Conservation (phyloP, 176 grass and related monocot species). For the Poa annua region DNA sequence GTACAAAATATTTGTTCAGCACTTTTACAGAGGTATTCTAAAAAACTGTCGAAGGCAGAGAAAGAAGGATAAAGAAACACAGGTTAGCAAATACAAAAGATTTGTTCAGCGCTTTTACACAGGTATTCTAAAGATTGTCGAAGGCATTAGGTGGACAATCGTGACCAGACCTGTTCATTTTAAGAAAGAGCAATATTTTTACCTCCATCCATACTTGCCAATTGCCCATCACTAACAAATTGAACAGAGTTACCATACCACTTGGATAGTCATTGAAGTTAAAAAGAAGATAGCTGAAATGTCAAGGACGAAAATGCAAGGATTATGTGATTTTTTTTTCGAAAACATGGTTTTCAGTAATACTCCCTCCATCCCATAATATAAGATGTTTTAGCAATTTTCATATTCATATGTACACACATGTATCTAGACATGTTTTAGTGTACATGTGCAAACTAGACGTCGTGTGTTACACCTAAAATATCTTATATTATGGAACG, state of each 20-base stretch:
- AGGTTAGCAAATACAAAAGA: constrained; percentile 37
- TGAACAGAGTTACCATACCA: constrained; percentile 98
- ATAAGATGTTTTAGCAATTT: too few species aligned
- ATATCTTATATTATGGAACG: too few species aligned
- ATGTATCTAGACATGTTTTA: too few species aligned
- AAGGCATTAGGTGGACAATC: constrained; percentile 28
- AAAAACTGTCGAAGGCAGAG: constrained; percentile 1
- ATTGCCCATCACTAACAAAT: constrained; percentile 95
- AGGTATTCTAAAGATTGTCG: background rate
- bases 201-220: constrained; percentile 99
- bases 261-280: constrained; percentile 99
- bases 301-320: constrained; percentile 53
- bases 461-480: too few species aligned
- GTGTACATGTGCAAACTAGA: too few species aligned
- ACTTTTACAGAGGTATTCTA: too few species aligned
- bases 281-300: constrained; percentile 91
- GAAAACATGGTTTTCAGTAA: constrained; percentile 25
- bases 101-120: background rate
- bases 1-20: constrained; percentile 1
- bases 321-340: constrained; percentile 30
- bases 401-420: too few species aligned
- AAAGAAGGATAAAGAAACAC: constrained; percentile 32
- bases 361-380: background rate
- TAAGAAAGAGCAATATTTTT: constrained; percentile 32
- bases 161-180: background rate